Evolutionary conservation across 768 basidiomycete species (phyloP), one percentile per base, ranked within the genome.

Genomic region (Kondoa malvinella): DNA sequence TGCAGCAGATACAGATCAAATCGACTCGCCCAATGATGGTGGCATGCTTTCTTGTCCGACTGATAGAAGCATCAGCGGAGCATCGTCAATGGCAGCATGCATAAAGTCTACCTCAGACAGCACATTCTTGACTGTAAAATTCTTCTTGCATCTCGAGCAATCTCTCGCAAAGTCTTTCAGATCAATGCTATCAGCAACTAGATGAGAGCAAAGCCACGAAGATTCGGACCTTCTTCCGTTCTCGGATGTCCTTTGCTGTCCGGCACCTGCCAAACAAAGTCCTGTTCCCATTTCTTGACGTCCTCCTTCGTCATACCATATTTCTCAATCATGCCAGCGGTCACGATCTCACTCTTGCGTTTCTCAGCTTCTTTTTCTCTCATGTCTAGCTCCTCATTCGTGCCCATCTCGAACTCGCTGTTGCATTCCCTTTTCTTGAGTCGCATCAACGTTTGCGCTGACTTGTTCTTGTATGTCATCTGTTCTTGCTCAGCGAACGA

Each of bases 401-500:
- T 79, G 4, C 78, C 78, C 57, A 75, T 25, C 1, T 73, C 71
- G 2, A 50, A 57, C 26, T 26, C 56, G 0, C 81, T 80, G 26
- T 81, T 81, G 1, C 89, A 88, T 4, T 78, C 73, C 0, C 85
- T 80, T 69, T 75, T 79, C 74, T 83, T 84, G n/a, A 85, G 74
- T 25, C 80, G 69, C 14, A 81, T 80, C 29, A 85, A 78, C 25
- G 80, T 80, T 33, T 78, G 78, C 58, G 83, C 83, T 73, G 83
- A 70, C 74, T 87, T 87, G 79, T 87, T 86, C 64, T 88, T 86
- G 77, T 94, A 94, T 0, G 89, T 89, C 58, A 83, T 75, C 76
- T 88, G 89, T 64, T 81, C 86, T 0, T 87, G 83, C 69, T 83
- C 84, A 27, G 79, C 80, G 77, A n/a, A n/a, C n/a, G n/a, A n/a